Evolutionary conservation across 2,329 filamentous ascomycete genomes (phyloP), one percentile per base, ranked within the genome.

Genomic region (Gnomoniopsis smithogilvyi): DNA sequence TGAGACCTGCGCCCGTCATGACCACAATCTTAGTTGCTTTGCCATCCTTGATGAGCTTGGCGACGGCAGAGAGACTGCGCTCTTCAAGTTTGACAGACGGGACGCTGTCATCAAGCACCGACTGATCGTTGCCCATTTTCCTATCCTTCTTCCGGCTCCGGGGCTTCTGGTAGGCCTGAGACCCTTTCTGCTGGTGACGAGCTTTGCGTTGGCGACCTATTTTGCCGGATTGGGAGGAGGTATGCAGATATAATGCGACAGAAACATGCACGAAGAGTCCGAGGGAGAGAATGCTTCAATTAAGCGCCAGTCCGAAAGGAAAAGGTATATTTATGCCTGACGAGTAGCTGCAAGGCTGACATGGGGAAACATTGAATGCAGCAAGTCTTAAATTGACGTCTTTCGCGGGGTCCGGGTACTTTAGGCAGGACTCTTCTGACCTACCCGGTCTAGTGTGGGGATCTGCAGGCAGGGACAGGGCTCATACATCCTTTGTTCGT

Each of bases 1-100:
- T 91, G 65, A 97, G 96, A 51, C 94, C 94, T 14, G 94, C 93
- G 60, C 94, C 94, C 2, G 90, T 92, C 85, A 98, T 86, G 63
- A 97, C 89, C 24, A 96, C 91, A 59, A 99, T 89, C 52, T 82
- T 82, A 67, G 82, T 82, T 36, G 82, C 86, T 51, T 81, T 73
- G 49, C 87, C 89, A 67, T 86, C 80, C 64, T 84, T 86, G 73
- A 99, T 93, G 67, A 90, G 88, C 30, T 89, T 82, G n/a, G 92
- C 93, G 43, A 98, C 79, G 3, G 85, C 89, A 19, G 88, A 79
- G 15, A 98, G 73, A 30, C 82, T 89, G 58, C 92, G 86, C 34
- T 82, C 83, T 46, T 81, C 76, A 15, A 98, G 80, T 0, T 86
- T 90, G 55, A 79, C 70, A 1, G 94, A 85, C 41, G 77, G 75